phyloP scores from a whole-genome alignment of 1,284 basidiomycete genomes.

The Ceratobasidium papillatum region DNA sequence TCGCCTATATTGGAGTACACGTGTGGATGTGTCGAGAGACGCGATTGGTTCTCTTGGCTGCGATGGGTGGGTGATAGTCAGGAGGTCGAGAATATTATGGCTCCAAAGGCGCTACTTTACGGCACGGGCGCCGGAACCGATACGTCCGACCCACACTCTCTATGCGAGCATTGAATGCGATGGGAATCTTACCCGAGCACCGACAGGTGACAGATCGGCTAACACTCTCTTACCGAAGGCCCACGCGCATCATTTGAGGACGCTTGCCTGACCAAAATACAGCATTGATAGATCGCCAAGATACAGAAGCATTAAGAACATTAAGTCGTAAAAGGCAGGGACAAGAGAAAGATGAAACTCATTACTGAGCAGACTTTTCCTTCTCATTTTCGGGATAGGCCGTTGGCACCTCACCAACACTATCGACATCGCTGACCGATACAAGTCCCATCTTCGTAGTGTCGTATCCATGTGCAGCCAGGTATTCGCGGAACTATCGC shows the following conservation, averaged over 20 bases:
- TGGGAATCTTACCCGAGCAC: neutral
- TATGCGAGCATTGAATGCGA: neutral
- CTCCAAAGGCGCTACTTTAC: neutral
- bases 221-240: too few species aligned
- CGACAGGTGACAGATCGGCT: too few species aligned
- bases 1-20: neutral
- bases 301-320: slow-evolving; percentile 9
- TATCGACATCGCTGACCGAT: slow-evolving; percentile 40
- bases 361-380: slow-evolving; percentile 2
- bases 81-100: slow-evolving; percentile 14
- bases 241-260: neutral
- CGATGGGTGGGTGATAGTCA: slow-evolving; percentile 7
- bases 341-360: neutral
- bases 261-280: neutral
- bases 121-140: neutral
- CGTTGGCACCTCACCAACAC: slow-evolving; percentile 30
- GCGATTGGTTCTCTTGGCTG: neutral
- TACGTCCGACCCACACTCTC: too few species aligned
- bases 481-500: slow-evolving; percentile 77
- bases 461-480: slow-evolving; percentile 80
- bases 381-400: slow-evolving; percentile 25
- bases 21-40: neutral
- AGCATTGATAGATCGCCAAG: neutral
- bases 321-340: neutral
- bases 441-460: slow-evolving; percentile 68